Base-by-base conservation (phyloP, 257 asterid genomes). In the Agastache rugosa region DNA sequence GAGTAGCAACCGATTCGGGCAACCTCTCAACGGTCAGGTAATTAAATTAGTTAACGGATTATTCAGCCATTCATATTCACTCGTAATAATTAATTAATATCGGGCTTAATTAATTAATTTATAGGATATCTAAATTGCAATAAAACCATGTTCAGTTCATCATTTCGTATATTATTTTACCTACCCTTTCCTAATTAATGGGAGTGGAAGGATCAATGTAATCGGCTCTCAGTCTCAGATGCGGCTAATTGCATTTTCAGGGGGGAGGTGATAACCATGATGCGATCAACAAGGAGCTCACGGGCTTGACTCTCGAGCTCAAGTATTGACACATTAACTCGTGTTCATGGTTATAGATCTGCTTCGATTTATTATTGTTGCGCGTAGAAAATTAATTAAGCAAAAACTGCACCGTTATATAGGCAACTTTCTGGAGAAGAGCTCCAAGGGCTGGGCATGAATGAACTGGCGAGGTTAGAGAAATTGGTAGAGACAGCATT, bases 351-450 rank as follows among this genome's bases (percentile, higher is more conserved):
- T 27, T 2, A 19, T 17, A 4, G 37, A 31, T 31, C 41, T 64
- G 56, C 14, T 14, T 10, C 22, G 1, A 11, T 63, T 34, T 19
- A 8, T 39, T 9, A 44, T 41, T 35, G 14, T 45, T 45, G 16
- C 16, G 5, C 35, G 8, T 54, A 20, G n/a, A 11, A 69, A 27
- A 45, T 3, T 5, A 44, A 44, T 1, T 8, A 10, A 19, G 16
- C 63, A 16, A 34, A 42, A 11, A 14, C 56, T 5, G 22, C 14
- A 4, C 37, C 22, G 19, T 12, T 71, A 37, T 27, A 12, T 55
- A 88, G 96, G 87, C 91, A 81, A 70, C 94, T 93, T 4, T 78
- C 72, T 54, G 98, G 96, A 76, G 94, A 93, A 80, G 97, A 87
- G 71, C 84, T 90, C 50, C 81, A 86, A 75, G 97, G 80, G 37